A percentile compares a stretch with the other conserved stretches of the same genome.
Conservation (phyloP, 768 basidiomycete species). For the Psilocybe cubensis region DNA sequence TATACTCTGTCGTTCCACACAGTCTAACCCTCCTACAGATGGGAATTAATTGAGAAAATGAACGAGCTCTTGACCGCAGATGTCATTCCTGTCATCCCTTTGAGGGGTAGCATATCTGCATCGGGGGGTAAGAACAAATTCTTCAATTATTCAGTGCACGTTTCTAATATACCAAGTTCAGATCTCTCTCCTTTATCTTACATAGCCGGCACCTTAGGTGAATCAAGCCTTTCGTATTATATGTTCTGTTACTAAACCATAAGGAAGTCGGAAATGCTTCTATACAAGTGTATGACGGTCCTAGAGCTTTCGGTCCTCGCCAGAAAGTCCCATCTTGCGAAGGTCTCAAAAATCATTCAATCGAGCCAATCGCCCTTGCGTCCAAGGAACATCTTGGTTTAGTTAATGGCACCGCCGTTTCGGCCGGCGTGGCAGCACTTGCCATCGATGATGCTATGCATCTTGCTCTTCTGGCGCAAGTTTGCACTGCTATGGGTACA, state of each 20-base stretch:
- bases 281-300: constrained; percentile 66
- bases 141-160: background rate
- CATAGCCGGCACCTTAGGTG: constrained; percentile 70
- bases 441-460: constrained; percentile 73
- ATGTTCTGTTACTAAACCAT: background rate
- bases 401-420: constrained; percentile 78
- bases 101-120: constrained; percentile 78
- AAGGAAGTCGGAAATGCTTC: constrained; percentile 55
- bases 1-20: background rate
- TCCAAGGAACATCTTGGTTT: constrained; percentile 75
- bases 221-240: background rate
- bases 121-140: constrained; percentile 58
- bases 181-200: constrained; percentile 58
- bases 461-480: constrained; percentile 62
- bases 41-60: constrained; percentile 78
- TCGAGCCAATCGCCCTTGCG: constrained; percentile 61
- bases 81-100: constrained; percentile 76
- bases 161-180: constrained; percentile 18
- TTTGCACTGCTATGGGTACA: constrained; percentile 79
- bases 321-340: constrained; percentile 53
- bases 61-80: constrained; percentile 62
- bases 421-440: constrained; percentile 71
- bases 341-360: constrained; percentile 53
- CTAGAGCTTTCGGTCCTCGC: constrained; percentile 50
- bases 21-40: constrained; percentile 31